Evolutionary conservation across 148 eudicot genomes (phyloP).

Genomic region (Dysphania ambrosioides): DNA sequence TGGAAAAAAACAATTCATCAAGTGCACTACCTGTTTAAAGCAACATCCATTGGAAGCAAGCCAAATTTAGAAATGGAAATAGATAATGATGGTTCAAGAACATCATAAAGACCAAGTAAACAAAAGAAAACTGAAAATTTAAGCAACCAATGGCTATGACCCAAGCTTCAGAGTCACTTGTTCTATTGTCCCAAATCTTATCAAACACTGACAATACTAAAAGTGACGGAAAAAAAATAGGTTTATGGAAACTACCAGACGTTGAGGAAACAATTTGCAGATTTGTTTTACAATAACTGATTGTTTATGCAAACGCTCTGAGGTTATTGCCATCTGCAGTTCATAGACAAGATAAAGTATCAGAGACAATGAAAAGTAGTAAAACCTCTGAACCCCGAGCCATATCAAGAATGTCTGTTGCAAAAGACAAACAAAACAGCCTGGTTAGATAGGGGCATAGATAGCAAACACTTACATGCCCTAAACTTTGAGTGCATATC

Average conservation of each 20-base stretch:
- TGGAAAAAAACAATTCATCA: background rate
- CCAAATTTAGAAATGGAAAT: background rate
- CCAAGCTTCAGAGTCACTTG: background rate
- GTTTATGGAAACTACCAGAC: constrained; percentile 50
- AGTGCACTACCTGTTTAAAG: background rate
- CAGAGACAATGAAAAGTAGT: constrained; percentile 2
- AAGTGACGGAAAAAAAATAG: background rate
- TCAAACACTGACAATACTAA: background rate
- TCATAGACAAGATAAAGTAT: constrained; percentile 23
- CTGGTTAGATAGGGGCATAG: background rate
- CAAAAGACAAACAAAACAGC: background rate
- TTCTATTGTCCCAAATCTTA: no score
- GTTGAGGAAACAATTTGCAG: constrained; percentile 91
- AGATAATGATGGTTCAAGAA: background rate
- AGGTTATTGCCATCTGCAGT: constrained; percentile 88
- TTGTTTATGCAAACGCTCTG: constrained; percentile 92
- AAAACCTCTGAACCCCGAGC: background rate
- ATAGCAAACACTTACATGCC: constrained; percentile 54
- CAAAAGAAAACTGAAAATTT: background rate
- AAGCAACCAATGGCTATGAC: background rate
- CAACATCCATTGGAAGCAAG: background rate
- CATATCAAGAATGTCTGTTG: background rate
- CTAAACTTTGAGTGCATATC: constrained; percentile 79
- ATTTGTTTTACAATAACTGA: constrained; percentile 81
- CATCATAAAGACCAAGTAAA: background rate